These are phyloP conservation scores for Copromyces sp. DNA, from an alignment of 495 filamentous ascomycete genomes.

Conservation along the genomic window DNA sequence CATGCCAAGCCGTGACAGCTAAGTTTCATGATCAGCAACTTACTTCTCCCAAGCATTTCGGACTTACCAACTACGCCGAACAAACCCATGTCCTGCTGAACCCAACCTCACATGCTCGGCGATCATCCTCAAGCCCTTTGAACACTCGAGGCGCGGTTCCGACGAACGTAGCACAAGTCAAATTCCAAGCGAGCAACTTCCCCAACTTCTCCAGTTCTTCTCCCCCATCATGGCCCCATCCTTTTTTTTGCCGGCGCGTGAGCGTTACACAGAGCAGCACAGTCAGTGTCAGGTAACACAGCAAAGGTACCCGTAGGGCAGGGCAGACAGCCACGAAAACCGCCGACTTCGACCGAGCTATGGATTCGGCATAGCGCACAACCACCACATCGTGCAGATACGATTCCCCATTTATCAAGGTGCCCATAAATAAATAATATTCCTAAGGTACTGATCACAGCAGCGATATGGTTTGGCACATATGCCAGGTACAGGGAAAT, in stretches of 20 bases:
- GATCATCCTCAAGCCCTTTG: neutral
- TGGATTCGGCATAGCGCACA: neutral
- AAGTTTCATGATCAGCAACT: neutral
- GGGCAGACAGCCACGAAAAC: too few relatives aligned
- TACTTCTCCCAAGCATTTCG: neutral
- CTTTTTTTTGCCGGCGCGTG: neutral
- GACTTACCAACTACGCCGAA: neutral
- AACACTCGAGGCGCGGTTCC: neutral
- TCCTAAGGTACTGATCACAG: neutral
- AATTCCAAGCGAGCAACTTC: neutral
- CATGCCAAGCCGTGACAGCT: neutral
- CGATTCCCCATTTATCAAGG: neutral
- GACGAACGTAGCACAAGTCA: neutral
- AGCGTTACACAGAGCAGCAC: neutral
- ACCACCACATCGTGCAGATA: neutral
- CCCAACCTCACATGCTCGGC: neutral
- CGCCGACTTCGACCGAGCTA: neutral
- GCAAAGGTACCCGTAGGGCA: neutral
- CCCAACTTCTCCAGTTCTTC: neutral
- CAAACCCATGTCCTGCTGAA: neutral
- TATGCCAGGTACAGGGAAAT: too few relatives aligned
- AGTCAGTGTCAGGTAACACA: neutral
- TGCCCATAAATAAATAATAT: neutral
- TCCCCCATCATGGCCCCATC: neutral
- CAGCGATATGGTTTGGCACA: neutral